Evolutionary conservation across 2,329 filamentous ascomycete genomes (phyloP).

Genomic region (Fusarium tuaranense): DNA sequence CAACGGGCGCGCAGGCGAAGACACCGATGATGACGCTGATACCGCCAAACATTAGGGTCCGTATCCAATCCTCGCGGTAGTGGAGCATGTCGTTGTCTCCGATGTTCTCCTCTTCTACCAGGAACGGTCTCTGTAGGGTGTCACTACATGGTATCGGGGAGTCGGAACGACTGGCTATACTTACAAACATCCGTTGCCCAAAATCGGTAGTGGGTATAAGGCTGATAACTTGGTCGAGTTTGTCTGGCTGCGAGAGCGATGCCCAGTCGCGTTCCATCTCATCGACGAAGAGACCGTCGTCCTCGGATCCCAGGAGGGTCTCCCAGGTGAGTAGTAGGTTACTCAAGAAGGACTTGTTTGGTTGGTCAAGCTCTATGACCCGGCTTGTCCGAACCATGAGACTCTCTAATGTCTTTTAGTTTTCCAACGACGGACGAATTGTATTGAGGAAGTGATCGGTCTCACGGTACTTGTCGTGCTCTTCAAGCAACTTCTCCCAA

Average conservation of each 20-base stretch:
- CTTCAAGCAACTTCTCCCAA: background rate
- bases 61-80: slow-evolving; percentile 6
- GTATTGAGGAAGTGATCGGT: background rate
- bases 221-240: slow-evolving; percentile 12
- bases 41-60: background rate
- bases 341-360: slow-evolving; percentile 3
- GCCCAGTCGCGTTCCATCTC: slow-evolving; percentile 15
- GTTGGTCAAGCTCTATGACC: slow-evolving; percentile 3
- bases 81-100: background rate
- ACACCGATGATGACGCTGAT: slow-evolving; percentile 13
- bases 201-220: background rate
- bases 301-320: background rate
- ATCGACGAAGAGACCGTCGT: slow-evolving; percentile 1
- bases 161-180: background rate
- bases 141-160: background rate
- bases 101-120: background rate
- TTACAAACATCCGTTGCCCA: slow-evolving; percentile 8
- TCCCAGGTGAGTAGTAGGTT: background rate
- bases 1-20: slow-evolving; percentile 26
- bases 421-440: background rate
- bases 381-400: background rate
- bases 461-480: background rate
- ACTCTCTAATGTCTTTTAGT: background rate
- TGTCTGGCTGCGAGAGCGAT: slow-evolving; percentile 3
- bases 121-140: background rate